Evolutionary conservation across 805 yeast genomes (phyloP).

Genomic region (Kuraishia hungarica): DNA sequence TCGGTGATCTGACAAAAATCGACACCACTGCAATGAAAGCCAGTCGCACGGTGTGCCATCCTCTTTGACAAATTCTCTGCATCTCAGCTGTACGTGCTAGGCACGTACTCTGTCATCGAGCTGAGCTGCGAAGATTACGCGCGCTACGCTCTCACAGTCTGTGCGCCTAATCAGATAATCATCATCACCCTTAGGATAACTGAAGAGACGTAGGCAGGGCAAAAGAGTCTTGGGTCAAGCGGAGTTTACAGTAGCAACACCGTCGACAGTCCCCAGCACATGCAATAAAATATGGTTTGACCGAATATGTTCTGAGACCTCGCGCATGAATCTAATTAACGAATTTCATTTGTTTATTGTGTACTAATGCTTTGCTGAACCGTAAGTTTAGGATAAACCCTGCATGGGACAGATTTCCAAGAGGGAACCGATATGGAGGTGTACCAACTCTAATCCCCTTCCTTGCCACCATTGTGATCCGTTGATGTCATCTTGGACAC

Average conservation of each 20-base stretch:
- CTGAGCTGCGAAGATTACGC: too few species aligned
- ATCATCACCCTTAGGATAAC: too few species aligned
- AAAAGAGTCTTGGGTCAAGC: neutral
- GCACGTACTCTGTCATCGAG: neutral
- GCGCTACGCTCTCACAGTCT: neutral
- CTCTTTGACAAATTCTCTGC: neutral
- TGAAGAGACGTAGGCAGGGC: neutral
- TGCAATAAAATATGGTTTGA: too few species aligned
- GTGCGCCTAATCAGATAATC: neutral
- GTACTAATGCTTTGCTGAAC: neutral
- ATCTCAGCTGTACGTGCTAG: neutral
- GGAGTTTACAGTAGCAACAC: neutral
- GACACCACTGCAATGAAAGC: too few species aligned
- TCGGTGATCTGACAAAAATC: neutral
- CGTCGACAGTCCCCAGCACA: too few species aligned
- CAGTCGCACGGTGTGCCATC: too few species aligned
- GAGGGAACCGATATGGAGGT: neutral
- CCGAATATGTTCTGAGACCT: neutral
- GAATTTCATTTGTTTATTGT: neutral
- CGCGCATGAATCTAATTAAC: neutral
- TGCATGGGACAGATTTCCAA: neutral
- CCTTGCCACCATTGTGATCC: too few species aligned
- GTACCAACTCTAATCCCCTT: neutral
- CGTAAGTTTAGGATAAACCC: neutral
- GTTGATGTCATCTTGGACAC: too few species aligned